Conservation (phyloP, 2,329 filamentous ascomycete species). For the Elsinoe batatas region DNA sequence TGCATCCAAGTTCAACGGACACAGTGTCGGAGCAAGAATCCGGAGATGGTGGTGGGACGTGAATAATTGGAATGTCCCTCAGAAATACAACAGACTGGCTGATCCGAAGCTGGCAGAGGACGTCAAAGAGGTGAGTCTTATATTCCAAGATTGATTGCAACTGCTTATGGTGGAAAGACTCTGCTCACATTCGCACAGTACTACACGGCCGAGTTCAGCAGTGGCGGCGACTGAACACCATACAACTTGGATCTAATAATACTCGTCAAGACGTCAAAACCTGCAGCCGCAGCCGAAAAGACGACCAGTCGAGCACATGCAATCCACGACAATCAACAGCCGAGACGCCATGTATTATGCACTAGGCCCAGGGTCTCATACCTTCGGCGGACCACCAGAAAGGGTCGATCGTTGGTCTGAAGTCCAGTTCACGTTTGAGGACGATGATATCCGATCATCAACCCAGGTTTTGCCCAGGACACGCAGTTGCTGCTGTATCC, state of each 20-base stretch:
- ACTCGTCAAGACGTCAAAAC: background rate
- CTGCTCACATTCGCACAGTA: constrained; percentile 17
- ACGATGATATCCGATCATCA: too few species aligned
- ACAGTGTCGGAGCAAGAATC: constrained; percentile 63
- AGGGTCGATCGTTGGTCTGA: too few species aligned
- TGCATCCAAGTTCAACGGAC: constrained; percentile 65
- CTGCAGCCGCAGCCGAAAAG: too few species aligned
- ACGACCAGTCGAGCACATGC: too few species aligned
- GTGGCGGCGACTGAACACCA: constrained; percentile 18
- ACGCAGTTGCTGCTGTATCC: constrained; percentile 13
- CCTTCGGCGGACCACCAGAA: too few species aligned
- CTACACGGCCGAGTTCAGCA: constrained; percentile 19
- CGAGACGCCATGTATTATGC: too few species aligned
- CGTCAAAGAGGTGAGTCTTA: constrained; percentile 27
- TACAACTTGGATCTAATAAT: background rate
- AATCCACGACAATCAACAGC: too few species aligned
- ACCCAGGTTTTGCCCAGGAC: too few species aligned
- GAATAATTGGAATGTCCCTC: constrained; percentile 75
- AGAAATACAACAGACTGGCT: constrained; percentile 23
- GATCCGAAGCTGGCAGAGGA: constrained; percentile 27
- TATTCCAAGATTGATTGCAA: background rate
- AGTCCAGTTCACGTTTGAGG: too few species aligned
- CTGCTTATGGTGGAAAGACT: constrained; percentile 9
- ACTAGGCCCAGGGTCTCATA: too few species aligned
- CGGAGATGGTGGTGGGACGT: constrained; percentile 92